These are phyloP conservation scores for Pseudogymnoascus sp. DNA, from an alignment of 2,329 filamentous ascomycete species.

Conservation along the genomic window DNA sequence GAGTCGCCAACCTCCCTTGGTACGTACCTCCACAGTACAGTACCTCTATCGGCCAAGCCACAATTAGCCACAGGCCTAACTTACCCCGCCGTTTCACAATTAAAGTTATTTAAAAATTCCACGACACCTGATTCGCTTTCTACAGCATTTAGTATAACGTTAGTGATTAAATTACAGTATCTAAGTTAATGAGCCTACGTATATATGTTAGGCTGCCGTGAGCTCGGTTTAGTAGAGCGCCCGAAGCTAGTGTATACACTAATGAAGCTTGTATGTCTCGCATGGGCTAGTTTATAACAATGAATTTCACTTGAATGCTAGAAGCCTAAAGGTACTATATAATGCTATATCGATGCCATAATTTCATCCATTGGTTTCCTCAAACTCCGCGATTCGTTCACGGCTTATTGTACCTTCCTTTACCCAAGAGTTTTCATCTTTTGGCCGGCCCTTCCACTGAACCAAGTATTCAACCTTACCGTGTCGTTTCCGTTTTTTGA, in stretches of 20 bases:
- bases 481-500: conserved; percentile 11
- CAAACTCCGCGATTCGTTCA: conserved; percentile 13
- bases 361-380: background rate
- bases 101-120: too few relatives aligned
- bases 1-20: too few relatives aligned
- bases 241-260: background rate
- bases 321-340: background rate
- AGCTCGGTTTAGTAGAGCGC: background rate
- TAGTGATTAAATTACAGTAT: too few relatives aligned
- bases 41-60: too few relatives aligned
- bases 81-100: too few relatives aligned
- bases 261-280: background rate
- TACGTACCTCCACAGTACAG: too few relatives aligned
- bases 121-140: too few relatives aligned
- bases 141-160: too few relatives aligned
- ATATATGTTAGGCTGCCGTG: background rate
- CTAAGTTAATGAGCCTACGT: too few relatives aligned
- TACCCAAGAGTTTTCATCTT: conserved; percentile 14
- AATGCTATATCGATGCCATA: background rate
- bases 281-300: background rate
- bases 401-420: conserved; percentile 14
- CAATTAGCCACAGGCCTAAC: too few relatives aligned
- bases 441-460: conserved; percentile 15
- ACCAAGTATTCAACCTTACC: conserved; percentile 14
- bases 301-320: background rate